Evolutionary conservation across 2,329 filamentous ascomycete genomes (phyloP).

Genomic region (Exophiala sp.): DNA sequence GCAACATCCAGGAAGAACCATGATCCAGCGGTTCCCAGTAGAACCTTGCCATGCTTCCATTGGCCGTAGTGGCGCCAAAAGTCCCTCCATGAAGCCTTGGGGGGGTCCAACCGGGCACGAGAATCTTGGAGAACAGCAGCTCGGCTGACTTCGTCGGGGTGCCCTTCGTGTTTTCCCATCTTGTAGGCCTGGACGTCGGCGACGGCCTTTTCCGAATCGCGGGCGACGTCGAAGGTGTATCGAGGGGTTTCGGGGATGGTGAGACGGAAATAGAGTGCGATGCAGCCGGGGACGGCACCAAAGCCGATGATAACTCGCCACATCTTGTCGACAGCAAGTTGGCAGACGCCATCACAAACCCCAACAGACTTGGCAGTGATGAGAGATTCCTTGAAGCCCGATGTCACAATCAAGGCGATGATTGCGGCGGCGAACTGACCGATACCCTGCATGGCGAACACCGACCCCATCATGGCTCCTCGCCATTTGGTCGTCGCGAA

Average conservation of each 20-base stretch:
- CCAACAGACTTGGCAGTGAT: constrained; percentile 46
- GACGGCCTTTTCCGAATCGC: constrained; percentile 66
- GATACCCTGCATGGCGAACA: constrained; percentile 83
- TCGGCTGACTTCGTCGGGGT: constrained; percentile 62
- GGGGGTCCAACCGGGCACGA: constrained; percentile 53
- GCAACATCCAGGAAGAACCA: constrained; percentile 74
- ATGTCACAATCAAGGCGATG: constrained; percentile 67
- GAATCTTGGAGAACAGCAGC: constrained; percentile 52
- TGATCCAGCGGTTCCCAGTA: constrained; percentile 73
- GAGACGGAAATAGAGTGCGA: constrained; percentile 78
- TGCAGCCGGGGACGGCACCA: constrained; percentile 70
- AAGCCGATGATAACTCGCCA: constrained; percentile 77
- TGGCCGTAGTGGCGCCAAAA: constrained; percentile 65
- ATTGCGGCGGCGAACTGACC: constrained; percentile 72
- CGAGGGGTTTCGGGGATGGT: constrained; percentile 84
- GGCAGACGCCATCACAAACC: constrained; percentile 59
- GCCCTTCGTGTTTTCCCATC: constrained; percentile 55
- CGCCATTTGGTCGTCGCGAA: constrained; percentile 81
- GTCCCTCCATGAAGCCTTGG: constrained; percentile 66
- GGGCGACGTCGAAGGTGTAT: constrained; percentile 77
- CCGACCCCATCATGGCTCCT: constrained; percentile 79
- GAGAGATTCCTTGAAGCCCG: constrained; percentile 63
- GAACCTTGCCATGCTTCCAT: constrained; percentile 64
- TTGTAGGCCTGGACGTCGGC: constrained; percentile 72
- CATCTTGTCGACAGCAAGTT: constrained; percentile 75